Base-by-base conservation (phyloP, 768 basidiomycete genomes). In the Phlebiopsis gigantea region DNA sequence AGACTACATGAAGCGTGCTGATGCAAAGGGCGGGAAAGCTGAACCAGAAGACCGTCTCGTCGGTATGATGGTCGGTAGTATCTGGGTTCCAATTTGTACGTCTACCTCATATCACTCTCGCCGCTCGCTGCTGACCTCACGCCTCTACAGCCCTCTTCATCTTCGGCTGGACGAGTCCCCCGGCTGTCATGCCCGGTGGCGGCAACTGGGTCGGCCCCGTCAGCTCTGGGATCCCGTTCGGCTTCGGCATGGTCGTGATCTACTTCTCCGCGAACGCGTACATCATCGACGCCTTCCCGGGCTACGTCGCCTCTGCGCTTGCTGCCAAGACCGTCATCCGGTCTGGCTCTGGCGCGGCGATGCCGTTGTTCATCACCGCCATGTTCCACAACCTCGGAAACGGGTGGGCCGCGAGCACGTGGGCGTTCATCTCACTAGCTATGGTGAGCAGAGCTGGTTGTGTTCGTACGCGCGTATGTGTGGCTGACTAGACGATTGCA, bases 161-260 rank as follows among this genome's bases (percentile, higher is more conserved):
- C 67, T 73, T 77, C 58, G 73, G 72, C 43, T 74, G 73, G 73
- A 73, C 73, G n/a, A 65, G 67, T 29, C 72, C 73, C n/a, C 71
- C 69, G 12, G 59, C 60, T 30, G 69, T 71, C 55, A 51, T 64
- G 42, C 70, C 73, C 26, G 68, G 68, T 2, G 72, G 71, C 34
- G 73, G 70, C 9, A 65, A 70, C 55, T 73, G 72, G 72, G 70
- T 73, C 41, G 73, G 72, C 2, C 71, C 72, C 22, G 65, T 65
- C 34, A 63, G 63, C 14, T 64, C 72, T 8, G 74, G 74, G 42
- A 67, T 72, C 52, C 71, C 72, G 26, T 72, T 74, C 67, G 73
- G 72, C 29, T 72, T 72, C 44, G 71, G 69, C 46, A 71, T 75
- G 70, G 71, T 72, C 53, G 62, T 69, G 55, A 68, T 72, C 58